Conservation (phyloP, 495 filamentous ascomycete species). For the Tuber aestivum region DNA sequence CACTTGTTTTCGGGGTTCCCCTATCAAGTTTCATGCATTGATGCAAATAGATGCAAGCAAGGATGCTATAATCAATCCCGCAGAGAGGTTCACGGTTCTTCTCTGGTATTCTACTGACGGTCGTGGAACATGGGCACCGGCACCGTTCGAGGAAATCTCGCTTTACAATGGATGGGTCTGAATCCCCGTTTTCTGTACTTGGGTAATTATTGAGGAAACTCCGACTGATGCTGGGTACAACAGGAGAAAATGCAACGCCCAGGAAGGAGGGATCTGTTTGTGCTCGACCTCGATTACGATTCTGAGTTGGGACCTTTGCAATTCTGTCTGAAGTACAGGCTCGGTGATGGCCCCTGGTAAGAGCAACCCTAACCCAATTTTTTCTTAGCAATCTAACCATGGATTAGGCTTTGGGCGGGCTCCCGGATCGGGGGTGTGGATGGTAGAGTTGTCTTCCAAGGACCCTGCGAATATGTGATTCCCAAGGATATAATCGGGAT, state of each 20-base stretch:
- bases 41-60: slow-evolving; percentile 12
- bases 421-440: slow-evolving; percentile 34
- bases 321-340: slow-evolving; percentile 35
- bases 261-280: slow-evolving; percentile 23
- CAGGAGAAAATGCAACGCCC: neutral
- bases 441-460: slow-evolving; percentile 28
- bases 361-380: neutral
- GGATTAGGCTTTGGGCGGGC: slow-evolving; percentile 31
- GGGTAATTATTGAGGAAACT: neutral
- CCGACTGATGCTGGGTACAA: neutral
- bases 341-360: slow-evolving; percentile 36
- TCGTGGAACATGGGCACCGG: slow-evolving; percentile 21
- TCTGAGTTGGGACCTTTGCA: slow-evolving; percentile 27
- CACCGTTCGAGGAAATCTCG: slow-evolving; percentile 14
- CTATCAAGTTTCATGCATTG: slow-evolving; percentile 22
- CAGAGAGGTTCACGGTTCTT: slow-evolving; percentile 20
- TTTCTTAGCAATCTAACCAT: neutral
- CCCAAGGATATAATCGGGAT: neutral
- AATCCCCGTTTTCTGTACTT: neutral
- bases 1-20: slow-evolving; percentile 1
- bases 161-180: slow-evolving; percentile 12
- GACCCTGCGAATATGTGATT: neutral
- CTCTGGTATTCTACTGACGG: slow-evolving; percentile 28
- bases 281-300: slow-evolving; percentile 27
- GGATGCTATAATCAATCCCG: neutral